Base-by-base conservation (phyloP, 148 eudicot genomes). In the Camellia granthamiana region DNA sequence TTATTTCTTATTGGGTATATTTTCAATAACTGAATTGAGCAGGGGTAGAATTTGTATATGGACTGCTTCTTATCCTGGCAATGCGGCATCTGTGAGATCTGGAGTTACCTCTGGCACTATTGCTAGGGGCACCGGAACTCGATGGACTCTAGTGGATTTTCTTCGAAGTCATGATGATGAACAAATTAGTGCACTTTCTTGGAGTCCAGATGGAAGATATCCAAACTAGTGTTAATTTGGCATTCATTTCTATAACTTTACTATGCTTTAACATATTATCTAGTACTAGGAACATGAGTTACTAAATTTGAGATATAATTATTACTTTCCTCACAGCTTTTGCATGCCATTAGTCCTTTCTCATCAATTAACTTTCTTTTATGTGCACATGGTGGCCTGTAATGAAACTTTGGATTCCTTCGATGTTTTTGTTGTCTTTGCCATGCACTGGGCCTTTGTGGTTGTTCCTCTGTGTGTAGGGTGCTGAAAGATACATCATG, bases 201-300 rank as follows among this genome's bases (percentile, higher is more conserved):
- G 99, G 98, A 94, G 99, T 81, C 99, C 99, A 74, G 93, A 97
- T 90, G 99, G 99, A 87, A 91, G 98, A 94, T 97, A 96, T 96
- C 99, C 99, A 79, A 69, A 54, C 7, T 60, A 10, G 44, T 71
- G 15, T 74, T 30, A 38, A 38, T 60, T 79, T 59, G 38, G 51
- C 44, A 8, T 58, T 43, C 55, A 10, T 7, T 4, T 38, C n/a
- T 18, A 7, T 49, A 6, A 30, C 13, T 16, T 56, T 11, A 18
- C 15, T 15, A 4, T 3, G 41, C 14, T 21, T 72, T 49, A 11
- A 61, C 44, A 30, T 6, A 6, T 72, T 6, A 4, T 10, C 9
- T 79, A 54, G 12, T 9, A 11, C 68, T 18, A 78, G 21, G 23
- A 51, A 23, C 47, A 78, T 67, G 49, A 38, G 5, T 16, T 54